phyloP scores from a whole-genome alignment of 2,329 filamentous ascomycete genomes.

The Trichoderma sp. region DNA sequence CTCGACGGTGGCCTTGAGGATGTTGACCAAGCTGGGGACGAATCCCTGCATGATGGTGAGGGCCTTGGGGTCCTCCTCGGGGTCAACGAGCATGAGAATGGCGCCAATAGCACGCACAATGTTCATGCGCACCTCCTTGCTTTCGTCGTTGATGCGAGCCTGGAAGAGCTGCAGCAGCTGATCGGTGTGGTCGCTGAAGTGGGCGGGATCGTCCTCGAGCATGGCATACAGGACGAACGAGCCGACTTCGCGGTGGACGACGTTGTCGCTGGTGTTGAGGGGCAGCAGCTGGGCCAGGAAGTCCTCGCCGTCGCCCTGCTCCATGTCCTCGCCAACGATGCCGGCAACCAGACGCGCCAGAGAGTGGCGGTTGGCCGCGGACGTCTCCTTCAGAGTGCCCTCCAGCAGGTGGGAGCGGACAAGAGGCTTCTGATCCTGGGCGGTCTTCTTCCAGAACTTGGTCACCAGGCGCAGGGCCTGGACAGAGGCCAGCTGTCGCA shows the following conservation, averaged over 20 bases:
- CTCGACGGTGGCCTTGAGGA: constrained; percentile 82
- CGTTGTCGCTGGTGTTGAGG: constrained; percentile 73
- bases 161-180: constrained; percentile 82
- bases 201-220: constrained; percentile 81
- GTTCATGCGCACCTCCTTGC: constrained; percentile 90
- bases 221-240: constrained; percentile 93
- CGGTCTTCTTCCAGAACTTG: constrained; percentile 81
- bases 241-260: constrained; percentile 82
- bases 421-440: constrained; percentile 73
- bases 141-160: constrained; percentile 88
- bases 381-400: constrained; percentile 77
- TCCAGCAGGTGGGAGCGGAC: constrained; percentile 83
- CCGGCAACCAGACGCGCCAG: constrained; percentile 84
- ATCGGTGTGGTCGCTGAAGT: constrained; percentile 77
- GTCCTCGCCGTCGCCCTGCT: constrained; percentile 73
- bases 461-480: constrained; percentile 80
- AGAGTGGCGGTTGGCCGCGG: constrained; percentile 77
- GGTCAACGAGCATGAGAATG: constrained; percentile 82
- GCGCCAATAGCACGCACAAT: constrained; percentile 88
- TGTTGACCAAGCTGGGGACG: constrained; percentile 84
- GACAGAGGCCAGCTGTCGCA: constrained; percentile 89
- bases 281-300: constrained; percentile 78
- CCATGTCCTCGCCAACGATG: constrained; percentile 81
- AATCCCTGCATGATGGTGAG: constrained; percentile 76
- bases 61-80: constrained; percentile 77